These are phyloP conservation scores for Chaetoscypha palmicola DNA, from an alignment of 2,329 filamentous ascomycete species.

Conservation along the genomic window DNA sequence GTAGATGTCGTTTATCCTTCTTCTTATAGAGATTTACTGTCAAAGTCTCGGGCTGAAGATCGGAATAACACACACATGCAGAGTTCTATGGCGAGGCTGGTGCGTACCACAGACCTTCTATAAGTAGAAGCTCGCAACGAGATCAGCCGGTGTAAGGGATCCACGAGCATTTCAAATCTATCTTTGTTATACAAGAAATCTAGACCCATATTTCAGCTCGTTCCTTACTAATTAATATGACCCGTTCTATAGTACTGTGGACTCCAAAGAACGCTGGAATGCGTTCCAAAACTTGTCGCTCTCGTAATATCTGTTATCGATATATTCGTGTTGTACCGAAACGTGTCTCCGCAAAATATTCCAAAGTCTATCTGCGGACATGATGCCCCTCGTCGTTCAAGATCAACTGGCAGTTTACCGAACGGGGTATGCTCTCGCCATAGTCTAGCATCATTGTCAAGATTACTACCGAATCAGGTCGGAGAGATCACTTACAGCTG, in stretches of 20 bases:
- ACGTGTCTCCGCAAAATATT: no score
- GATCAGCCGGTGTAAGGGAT: not conserved
- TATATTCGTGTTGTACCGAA: no score
- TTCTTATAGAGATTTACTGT: not conserved
- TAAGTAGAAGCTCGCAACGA: slow-evolving; percentile 1
- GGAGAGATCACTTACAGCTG: slow-evolving; percentile 45
- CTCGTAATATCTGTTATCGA: no score
- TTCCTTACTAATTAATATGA: not conserved
- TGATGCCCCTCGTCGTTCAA: no score
- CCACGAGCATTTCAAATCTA: slow-evolving; percentile 5
- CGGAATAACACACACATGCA: not conserved
- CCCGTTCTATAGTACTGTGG: not conserved
- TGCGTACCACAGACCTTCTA: slow-evolving; percentile 10
- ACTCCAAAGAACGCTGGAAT: not conserved
- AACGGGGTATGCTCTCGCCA: slow-evolving; percentile 23
- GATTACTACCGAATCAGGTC: no score
- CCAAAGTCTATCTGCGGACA: no score
- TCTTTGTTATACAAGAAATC: slow-evolving; percentile 8
- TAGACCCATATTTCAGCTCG: slow-evolving; percentile 5
- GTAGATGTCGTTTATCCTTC: not conserved
- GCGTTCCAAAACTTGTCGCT: not conserved
- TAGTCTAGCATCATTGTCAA: no score
- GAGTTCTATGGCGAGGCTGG: not conserved
- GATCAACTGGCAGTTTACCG: no score
- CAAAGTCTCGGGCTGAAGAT: not conserved